These are phyloP conservation scores for Trichoderma simmonsii DNA, from an alignment of 2,329 filamentous ascomycete species.

Conservation along the genomic window DNA sequence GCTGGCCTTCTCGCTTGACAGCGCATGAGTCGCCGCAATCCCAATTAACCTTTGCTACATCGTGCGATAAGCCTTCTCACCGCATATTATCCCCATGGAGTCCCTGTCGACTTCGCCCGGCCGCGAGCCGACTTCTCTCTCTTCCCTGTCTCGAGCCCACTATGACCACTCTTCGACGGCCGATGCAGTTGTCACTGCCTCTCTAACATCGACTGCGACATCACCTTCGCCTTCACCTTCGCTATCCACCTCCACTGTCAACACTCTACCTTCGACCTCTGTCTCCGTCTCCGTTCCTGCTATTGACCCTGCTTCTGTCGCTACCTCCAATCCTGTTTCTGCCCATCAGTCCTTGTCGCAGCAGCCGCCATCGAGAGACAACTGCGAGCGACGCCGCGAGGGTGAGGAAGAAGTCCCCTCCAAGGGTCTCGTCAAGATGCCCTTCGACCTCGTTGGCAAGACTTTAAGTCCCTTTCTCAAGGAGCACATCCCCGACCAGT, in stretches of 20 bases:
- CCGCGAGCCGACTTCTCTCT: conserved; percentile 11
- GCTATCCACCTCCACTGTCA: conserved; percentile 2
- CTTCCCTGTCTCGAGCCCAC: conserved; percentile 5
- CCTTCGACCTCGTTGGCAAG: conserved; percentile 66
- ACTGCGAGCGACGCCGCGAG: conserved; percentile 50
- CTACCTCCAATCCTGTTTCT: background rate
- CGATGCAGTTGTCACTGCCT: background rate
- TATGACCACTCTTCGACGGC: conserved; percentile 5
- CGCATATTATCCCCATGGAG: conserved; percentile 19
- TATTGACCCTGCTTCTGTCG: background rate
- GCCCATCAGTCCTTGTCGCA: conserved; percentile 17
- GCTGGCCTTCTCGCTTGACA: conserved; percentile 1
- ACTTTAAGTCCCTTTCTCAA: conserved; percentile 85
- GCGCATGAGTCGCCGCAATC: conserved; percentile 19
- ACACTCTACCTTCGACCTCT: background rate
- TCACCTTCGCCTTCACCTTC: background rate
- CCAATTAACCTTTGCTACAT: conserved; percentile 11
- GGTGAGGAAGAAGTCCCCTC: conserved; percentile 47
- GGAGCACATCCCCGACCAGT: conserved; percentile 85
- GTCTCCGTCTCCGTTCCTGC: background rate
- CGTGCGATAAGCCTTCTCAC: conserved; percentile 16
- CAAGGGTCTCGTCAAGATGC: conserved; percentile 51
- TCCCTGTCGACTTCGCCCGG: conserved; percentile 16
- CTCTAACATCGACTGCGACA: conserved; percentile 4
- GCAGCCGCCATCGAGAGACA: conserved; percentile 37